Percentiles rank a stretch among this genome's conserved stretches.
Evolutionary conservation across 352 stramenopile genomes (phyloP).

Genomic region (Globisporangium perplexum): DNA sequence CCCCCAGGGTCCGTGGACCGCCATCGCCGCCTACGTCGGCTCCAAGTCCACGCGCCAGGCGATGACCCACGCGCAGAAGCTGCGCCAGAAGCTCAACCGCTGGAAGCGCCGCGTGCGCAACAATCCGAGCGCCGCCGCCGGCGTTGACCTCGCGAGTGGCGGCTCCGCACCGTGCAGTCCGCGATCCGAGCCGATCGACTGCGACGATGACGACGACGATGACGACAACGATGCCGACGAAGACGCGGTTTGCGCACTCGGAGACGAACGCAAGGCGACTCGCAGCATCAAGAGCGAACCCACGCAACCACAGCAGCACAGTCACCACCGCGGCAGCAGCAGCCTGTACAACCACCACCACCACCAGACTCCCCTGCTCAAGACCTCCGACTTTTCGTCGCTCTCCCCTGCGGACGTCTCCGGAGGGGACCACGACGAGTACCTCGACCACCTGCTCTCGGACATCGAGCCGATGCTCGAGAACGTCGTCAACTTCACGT

Average conservation of each 20-base stretch:
- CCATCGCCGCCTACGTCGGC: constrained; percentile 51
- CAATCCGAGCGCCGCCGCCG: neutral
- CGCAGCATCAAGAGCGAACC: constrained; percentile 2
- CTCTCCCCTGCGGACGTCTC: constrained; percentile 13
- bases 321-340: neutral
- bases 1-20: constrained; percentile 54
- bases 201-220: neutral
- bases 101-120: constrained; percentile 44
- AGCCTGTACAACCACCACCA: neutral
- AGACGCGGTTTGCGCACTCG: neutral
- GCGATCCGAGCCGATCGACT: constrained; percentile 6
- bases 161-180: constrained; percentile 7
- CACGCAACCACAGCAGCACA: neutral
- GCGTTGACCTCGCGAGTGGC: neutral
- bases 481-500: constrained; percentile 41
- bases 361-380: neutral
- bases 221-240: neutral
- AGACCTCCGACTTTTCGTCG: constrained; percentile 1
- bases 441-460: constrained; percentile 38
- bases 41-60: constrained; percentile 61
- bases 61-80: constrained; percentile 66
- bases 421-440: constrained; percentile 23
- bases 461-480: constrained; percentile 50
- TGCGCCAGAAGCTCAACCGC: constrained; percentile 56
- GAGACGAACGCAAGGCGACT: constrained; percentile 1